These are phyloP conservation scores for Hypoxylon fuscum DNA, from an alignment of 495 filamentous ascomycete genomes.

Conservation along the genomic window DNA sequence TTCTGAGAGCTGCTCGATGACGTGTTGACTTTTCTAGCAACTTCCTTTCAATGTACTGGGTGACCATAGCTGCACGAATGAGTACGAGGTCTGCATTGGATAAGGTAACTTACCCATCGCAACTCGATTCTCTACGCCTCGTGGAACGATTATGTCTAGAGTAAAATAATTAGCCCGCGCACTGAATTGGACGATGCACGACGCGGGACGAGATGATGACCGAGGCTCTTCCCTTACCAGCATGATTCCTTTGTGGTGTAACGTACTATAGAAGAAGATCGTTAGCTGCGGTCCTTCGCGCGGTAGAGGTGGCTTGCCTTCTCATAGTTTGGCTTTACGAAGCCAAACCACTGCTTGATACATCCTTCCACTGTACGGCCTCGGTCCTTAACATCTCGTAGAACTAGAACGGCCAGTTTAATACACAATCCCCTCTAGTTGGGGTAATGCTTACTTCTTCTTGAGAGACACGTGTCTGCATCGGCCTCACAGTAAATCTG, in stretches of 20 bases:
- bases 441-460: conserved; percentile 73
- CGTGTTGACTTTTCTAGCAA: conserved; percentile 84
- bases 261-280: conserved; percentile 67
- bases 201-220: neutral
- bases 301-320: conserved; percentile 45
- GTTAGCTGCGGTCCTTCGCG: neutral
- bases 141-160: conserved; percentile 90
- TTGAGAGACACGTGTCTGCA: conserved; percentile 89
- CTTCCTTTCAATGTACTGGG: conserved; percentile 85
- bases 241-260: conserved; percentile 78
- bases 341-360: conserved; percentile 97
- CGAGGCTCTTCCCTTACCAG: conserved; percentile 65
- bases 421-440: neutral
- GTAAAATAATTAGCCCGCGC: conserved; percentile 1
- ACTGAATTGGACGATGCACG: neutral
- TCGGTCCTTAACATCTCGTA: conserved; percentile 85
- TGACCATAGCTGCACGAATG: conserved; percentile 78
- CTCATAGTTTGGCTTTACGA: conserved; percentile 95
- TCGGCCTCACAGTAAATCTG: conserved; percentile 97
- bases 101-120: conserved; percentile 74
- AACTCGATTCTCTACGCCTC: conserved; percentile 91
- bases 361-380: conserved; percentile 91
- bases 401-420: conserved; percentile 59
- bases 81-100: conserved; percentile 15
- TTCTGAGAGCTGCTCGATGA: conserved; percentile 78